Conservation (phyloP, 495 filamentous ascomycete genomes). For the Penicillium herquei region DNA sequence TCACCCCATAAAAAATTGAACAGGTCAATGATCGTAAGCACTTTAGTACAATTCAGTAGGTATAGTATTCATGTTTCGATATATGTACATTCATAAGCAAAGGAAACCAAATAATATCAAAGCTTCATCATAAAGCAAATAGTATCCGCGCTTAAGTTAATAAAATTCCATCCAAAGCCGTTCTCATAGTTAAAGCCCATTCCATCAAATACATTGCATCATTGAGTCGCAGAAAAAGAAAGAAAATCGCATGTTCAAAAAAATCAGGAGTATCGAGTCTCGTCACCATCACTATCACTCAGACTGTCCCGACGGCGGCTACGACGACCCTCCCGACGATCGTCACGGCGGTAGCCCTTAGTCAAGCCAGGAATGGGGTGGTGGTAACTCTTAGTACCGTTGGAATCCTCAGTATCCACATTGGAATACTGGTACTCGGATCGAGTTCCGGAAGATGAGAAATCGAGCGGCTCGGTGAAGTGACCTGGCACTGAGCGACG, state of each 20-base stretch:
- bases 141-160: constrained; percentile 1
- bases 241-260: not conserved
- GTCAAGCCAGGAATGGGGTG: constrained; percentile 76
- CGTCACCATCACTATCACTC: constrained; percentile 52
- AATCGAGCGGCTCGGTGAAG: constrained; percentile 58
- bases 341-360: constrained; percentile 46
- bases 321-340: constrained; percentile 23
- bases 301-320: constrained; percentile 45
- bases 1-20: too few relatives aligned
- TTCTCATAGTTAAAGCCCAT: not conserved
- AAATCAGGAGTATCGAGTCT: constrained; percentile 28
- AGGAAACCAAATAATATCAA: too few relatives aligned
- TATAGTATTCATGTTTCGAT: too few relatives aligned
- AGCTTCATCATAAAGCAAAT: too few relatives aligned
- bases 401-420: constrained; percentile 49
- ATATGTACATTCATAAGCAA: too few relatives aligned
- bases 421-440: constrained; percentile 50
- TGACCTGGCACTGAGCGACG: constrained; percentile 43
- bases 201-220: constrained; percentile 2
- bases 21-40: too few relatives aligned
- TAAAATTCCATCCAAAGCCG: constrained; percentile 1
- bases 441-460: constrained; percentile 42
- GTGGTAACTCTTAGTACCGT: constrained; percentile 74
- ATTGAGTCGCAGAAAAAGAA: not conserved
- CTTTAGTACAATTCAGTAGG: too few relatives aligned